A percentile compares a stretch with the other conserved stretches of the same genome.
phyloP scores from a whole-genome alignment of 257 asterid genomes.

The Solanum pennellii region DNA sequence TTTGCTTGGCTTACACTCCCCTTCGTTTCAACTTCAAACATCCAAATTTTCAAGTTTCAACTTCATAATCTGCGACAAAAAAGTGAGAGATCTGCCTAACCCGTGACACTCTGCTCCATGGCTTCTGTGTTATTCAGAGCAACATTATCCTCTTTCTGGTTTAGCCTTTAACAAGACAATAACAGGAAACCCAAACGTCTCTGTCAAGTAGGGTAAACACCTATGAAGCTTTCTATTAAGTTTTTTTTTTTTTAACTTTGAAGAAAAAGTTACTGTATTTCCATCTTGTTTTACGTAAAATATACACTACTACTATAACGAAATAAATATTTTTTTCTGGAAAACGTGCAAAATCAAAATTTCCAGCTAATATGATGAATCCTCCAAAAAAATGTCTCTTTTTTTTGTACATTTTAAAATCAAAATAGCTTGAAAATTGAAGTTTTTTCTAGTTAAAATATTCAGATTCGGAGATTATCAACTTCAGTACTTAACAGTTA shows the following conservation, averaged over 20 bases:
- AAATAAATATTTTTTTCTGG: neutral
- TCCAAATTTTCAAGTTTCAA: neutral
- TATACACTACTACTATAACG: neutral
- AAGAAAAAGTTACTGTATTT: neutral
- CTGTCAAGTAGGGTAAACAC: neutral
- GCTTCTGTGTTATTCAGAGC: neutral
- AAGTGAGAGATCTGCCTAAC: neutral
- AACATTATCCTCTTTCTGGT: neutral
- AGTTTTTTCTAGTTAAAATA: neutral
- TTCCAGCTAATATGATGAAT: neutral
- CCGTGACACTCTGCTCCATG: neutral
- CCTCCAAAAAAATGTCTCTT: neutral
- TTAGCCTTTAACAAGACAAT: neutral
- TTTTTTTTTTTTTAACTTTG: neutral
- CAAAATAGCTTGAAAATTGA: neutral
- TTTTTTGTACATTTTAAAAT: too few relatives aligned
- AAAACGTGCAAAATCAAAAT: neutral
- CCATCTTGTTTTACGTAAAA: neutral
- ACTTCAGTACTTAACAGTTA: neutral
- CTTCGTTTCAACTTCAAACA: neutral
- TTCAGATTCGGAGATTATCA: neutral
- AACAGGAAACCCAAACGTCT: neutral
- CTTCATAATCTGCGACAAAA: neutral
- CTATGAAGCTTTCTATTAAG: neutral
- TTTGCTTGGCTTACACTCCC: neutral